A percentile compares a stretch with the other conserved stretches of the same genome.
These are phyloP conservation scores for Bolboschoenoplectus hybrid DNA, from an alignment of 202 grass and related monocot species.

Conservation along the genomic window DNA sequence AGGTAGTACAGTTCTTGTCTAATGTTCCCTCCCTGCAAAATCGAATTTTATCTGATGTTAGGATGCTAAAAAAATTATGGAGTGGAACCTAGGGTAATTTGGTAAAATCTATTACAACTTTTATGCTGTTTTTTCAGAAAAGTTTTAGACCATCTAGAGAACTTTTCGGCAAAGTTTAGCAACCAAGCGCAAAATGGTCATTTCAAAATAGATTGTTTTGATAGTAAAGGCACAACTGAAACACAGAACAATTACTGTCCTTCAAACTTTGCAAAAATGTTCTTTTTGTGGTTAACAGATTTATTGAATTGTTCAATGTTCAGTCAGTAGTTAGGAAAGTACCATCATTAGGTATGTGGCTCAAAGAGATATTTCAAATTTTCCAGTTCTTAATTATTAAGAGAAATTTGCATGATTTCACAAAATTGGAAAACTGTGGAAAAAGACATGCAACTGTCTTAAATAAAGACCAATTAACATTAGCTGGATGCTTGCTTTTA, in stretches of 20 bases:
- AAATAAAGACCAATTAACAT: background rate
- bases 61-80: background rate
- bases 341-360: background rate
- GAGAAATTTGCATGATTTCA: background rate
- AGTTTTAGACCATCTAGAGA: background rate
- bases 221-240: background rate
- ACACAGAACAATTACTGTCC: background rate
- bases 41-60: background rate
- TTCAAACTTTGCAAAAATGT: background rate
- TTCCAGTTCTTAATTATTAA: background rate
- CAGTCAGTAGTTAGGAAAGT: background rate
- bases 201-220: background rate
- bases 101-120: background rate
- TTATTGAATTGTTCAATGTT: background rate
- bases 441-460: background rate
- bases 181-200: background rate
- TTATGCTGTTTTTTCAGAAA: background rate
- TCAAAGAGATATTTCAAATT: background rate
- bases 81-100: background rate
- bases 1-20: constrained; percentile 76
- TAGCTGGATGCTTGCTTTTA: background rate
- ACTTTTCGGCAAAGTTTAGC: background rate
- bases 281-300: background rate
- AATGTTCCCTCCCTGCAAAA: constrained; percentile 60
- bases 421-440: background rate